These are phyloP conservation scores for Trichoderma aggressivum DNA, from an alignment of 2,329 filamentous ascomycete genomes.

Conservation along the genomic window DNA sequence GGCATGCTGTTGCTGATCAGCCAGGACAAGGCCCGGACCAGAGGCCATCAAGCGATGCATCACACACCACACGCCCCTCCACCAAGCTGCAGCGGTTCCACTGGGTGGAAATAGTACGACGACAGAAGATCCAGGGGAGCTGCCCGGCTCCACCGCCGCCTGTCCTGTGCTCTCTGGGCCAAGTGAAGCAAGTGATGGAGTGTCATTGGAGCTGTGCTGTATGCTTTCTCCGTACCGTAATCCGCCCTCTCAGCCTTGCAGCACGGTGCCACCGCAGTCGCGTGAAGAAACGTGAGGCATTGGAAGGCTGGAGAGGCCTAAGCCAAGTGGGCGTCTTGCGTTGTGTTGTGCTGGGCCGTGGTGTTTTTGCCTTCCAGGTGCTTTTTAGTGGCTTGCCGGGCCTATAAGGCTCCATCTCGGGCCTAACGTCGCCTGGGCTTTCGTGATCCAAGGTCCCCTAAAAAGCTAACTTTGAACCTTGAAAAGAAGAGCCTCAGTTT, in stretches of 20 bases:
- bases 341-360: background rate
- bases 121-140: background rate
- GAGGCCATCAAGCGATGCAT: background rate
- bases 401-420: background rate
- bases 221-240: background rate
- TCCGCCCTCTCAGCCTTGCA: constrained; percentile 15
- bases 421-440: background rate
- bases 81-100: constrained; percentile 16
- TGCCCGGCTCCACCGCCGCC: background rate
- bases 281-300: background rate
- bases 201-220: background rate
- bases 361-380: too few species aligned
- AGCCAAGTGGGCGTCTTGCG: background rate
- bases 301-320: background rate
- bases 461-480: background rate
- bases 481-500: background rate
- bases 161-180: background rate
- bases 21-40: background rate
- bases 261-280: background rate
- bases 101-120: background rate
- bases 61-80: constrained; percentile 13
- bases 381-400: background rate
- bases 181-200: background rate
- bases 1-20: constrained; percentile 12
- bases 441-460: constrained; percentile 3